Percentiles rank a stretch among this genome's conserved stretches.
phyloP scores from a whole-genome alignment of 805 yeast genomes.

The Pichia eremophila region DNA sequence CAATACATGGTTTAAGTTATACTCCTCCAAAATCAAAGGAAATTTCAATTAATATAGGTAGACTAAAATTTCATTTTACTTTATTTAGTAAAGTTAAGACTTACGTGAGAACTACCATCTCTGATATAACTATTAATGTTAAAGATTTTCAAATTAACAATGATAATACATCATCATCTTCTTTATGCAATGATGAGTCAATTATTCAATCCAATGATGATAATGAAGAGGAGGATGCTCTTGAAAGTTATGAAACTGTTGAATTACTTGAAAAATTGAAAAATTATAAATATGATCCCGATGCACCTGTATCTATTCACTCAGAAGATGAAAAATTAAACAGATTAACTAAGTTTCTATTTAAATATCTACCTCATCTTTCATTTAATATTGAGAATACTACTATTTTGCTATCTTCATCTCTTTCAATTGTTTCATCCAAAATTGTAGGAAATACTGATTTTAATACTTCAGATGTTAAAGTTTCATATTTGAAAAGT shows the following conservation, averaged over 20 bases:
- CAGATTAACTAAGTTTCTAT: slow-evolving; percentile 9
- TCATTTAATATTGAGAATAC: slow-evolving; percentile 13
- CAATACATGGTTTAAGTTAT: slow-evolving; percentile 3
- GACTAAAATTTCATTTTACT: slow-evolving; percentile 4
- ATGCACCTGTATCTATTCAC: slow-evolving; percentile 13
- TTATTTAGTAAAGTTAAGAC: not conserved
- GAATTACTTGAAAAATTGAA: not conserved
- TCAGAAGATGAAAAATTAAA: slow-evolving; percentile 9
- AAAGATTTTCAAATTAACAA: not conserved
- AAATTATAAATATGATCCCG: slow-evolving; percentile 9
- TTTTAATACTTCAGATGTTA: not conserved
- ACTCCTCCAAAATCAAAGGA: not conserved
- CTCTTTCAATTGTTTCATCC: not conserved
- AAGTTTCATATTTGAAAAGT: slow-evolving; percentile 2
- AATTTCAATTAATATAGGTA: not conserved
- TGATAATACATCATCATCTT: not conserved
- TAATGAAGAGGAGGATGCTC: not conserved
- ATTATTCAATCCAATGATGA: not conserved
- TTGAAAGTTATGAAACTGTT: not conserved
- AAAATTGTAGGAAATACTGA: slow-evolving; percentile 7
- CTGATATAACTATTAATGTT: not conserved
- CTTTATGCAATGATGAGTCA: not conserved
- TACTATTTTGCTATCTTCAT: slow-evolving; percentile 2
- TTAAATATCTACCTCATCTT: slow-evolving; percentile 16
- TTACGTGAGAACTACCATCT: not conserved